These are phyloP conservation scores for Mycocentrospora acerina DNA, from an alignment of 2,329 filamentous ascomycete genomes.

Conservation along the genomic window DNA sequence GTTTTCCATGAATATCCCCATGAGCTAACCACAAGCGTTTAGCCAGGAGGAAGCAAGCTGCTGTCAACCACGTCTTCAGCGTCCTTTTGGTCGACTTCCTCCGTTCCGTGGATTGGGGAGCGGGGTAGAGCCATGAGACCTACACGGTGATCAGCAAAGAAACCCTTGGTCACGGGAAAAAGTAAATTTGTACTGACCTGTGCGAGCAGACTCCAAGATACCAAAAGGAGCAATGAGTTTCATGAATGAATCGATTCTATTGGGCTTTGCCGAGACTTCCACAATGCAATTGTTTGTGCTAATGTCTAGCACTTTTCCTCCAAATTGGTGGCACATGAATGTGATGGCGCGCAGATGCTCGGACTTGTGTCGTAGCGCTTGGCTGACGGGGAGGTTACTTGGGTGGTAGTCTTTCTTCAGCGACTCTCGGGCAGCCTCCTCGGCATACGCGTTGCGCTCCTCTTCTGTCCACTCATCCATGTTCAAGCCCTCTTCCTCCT, in stretches of 20 bases:
- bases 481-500: slow-evolving; percentile 24
- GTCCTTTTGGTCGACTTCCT: slow-evolving; percentile 78
- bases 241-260: slow-evolving; percentile 94
- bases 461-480: slow-evolving; percentile 31
- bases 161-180: background rate
- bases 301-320: slow-evolving; percentile 95
- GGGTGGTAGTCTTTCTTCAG: slow-evolving; percentile 76
- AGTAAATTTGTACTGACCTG: slow-evolving; percentile 54
- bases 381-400: slow-evolving; percentile 77
- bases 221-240: slow-evolving; percentile 94
- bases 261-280: slow-evolving; percentile 90
- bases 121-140: slow-evolving; percentile 93
- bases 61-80: slow-evolving; percentile 93
- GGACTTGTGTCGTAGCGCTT: slow-evolving; percentile 94
- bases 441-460: slow-evolving; percentile 33
- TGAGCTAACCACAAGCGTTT: slow-evolving; percentile 26
- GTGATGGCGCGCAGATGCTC: slow-evolving; percentile 96
- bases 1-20: background rate
- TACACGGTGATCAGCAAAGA: slow-evolving; percentile 24
- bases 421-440: slow-evolving; percentile 44
- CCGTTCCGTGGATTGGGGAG: slow-evolving; percentile 77
- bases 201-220: slow-evolving; percentile 92
- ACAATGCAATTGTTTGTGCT: slow-evolving; percentile 99
- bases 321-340: slow-evolving; percentile 95
- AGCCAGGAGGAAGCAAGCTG: slow-evolving; percentile 91